Base-by-base conservation (phyloP, 306 rosid species). In the Sphenostylis stenocarpa region DNA sequence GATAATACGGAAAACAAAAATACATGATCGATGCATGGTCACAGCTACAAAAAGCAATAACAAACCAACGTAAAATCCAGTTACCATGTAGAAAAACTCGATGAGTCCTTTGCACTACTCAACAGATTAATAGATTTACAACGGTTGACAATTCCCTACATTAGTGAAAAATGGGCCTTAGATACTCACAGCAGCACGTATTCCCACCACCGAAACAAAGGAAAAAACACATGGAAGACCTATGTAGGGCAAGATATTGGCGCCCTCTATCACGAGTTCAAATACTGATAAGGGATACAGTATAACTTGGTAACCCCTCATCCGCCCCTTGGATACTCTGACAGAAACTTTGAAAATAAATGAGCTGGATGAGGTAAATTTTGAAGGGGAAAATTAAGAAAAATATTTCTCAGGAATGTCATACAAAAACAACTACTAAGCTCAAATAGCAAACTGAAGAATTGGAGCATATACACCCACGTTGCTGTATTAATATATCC, bases 321-420 rank as follows among this genome's bases (percentile, higher is more conserved):
- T 20, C 62, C 28, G 51, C 79, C 64, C 56, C 63, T 34, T 16
- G n/a, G 31, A 51, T 56, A 20, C 67, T 48, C 62, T 29, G 65
- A 26, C 78, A 76, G 48, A 72, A 76, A 53, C 76, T 60, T 53
- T 17, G 48, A 29, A 62, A 70, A 56, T 39, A 70, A 60, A 69
- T 38, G 71, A 65, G 80, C 84, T 65, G 72, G 75, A 44, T 55
- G 60, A 70, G 73, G 77, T 60, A 61, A 80, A 77, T 72, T 73
- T 62, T 56, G 80, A 64, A 74, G 83, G 70, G 81, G 68, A 24
- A 81, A 81, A 77, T 61, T 74, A 76, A 83, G 73, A 81, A 84
- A 78, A 79, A 68, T 82, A 83, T 87, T 75, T 81, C 83, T 81
- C 81, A 86, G 53, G 79, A 86, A 80, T 77, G 88, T 89, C 77